These are phyloP conservation scores for Ceratocystis diversiconidia DNA, from an alignment of 2,329 filamentous ascomycete species.

Conservation along the genomic window DNA sequence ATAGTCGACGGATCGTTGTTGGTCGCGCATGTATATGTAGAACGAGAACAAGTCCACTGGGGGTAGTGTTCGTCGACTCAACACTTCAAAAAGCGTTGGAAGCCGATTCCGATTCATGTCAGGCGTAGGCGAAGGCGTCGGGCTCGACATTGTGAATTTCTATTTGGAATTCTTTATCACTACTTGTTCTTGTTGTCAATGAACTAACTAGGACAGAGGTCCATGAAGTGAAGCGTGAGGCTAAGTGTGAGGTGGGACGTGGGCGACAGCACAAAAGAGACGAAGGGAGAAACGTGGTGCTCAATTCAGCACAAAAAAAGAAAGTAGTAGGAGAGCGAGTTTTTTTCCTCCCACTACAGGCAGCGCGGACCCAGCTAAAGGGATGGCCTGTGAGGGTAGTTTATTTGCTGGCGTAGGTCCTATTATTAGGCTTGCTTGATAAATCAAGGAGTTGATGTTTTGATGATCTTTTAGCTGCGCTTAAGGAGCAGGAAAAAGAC, in stretches of 20 bases:
- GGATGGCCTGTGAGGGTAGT: background rate
- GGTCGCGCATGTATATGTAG: slow-evolving; percentile 99
- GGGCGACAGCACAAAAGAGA: background rate
- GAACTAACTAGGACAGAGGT: background rate
- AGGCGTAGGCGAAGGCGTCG: slow-evolving; percentile 40
- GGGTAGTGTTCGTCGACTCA: slow-evolving; percentile 84
- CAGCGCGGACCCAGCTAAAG: slow-evolving; percentile 3
- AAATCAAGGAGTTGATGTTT: slow-evolving; percentile 5
- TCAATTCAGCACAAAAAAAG: background rate
- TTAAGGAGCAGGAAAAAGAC: background rate
- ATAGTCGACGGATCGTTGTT: slow-evolving; percentile 95
- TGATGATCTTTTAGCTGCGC: slow-evolving; percentile 7
- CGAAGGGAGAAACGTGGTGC: background rate
- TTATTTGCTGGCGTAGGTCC: background rate
- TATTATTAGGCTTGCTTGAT: slow-evolving; percentile 5
- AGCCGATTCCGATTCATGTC: slow-evolving; percentile 64
- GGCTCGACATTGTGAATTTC: slow-evolving; percentile 18
- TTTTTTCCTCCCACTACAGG: background rate
- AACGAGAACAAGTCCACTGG: slow-evolving; percentile 97
- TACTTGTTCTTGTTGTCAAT: background rate
- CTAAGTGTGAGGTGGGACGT: background rate
- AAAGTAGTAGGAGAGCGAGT: background rate
- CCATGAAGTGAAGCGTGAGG: slow-evolving; percentile 5
- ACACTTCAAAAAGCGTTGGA: slow-evolving; percentile 87
- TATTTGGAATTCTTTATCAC: background rate